Base-by-base conservation (phyloP, 2,329 filamentous ascomycete genomes). In the Colletotrichum sp. region DNA sequence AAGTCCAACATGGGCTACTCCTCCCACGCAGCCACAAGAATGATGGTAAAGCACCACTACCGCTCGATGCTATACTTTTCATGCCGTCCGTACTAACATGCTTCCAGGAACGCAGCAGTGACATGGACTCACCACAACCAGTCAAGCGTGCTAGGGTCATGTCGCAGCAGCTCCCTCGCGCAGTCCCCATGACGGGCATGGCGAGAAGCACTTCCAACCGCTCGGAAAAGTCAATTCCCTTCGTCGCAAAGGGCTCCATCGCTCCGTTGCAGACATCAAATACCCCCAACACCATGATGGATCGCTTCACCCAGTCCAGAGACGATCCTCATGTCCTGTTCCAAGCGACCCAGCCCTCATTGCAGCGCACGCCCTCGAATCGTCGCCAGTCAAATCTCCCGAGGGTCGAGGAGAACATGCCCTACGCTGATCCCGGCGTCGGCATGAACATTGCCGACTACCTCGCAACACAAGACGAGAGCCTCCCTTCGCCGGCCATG, bases 201-300 rank as follows among this genome's bases (percentile, higher is more conserved):
- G 30, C 77, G 12, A 87, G 88, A 72, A 85, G 83, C 70, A 81
- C 82, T 16, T 89, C 88, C 52, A 86, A 83, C 78, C 82, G 84
- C 36, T 87, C 87, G 12, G 84, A 85, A 30, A 82, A 80, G 66
- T 82, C 84, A 32, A 84, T 84, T 63, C 85, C 86, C 43, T 88
- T 87, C 71, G 82, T 82, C 75, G 80, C 78, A 78, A 82, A 80
- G 38, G 80, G 81, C 63, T 82, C 82, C 71, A 81, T 86, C 77
- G 82, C 85, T 5, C 83, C 82, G 65, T 79, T 79, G 38, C 80
- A 81, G 32, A 79, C 77, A 26, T 76, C 68, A 75, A 70, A 78
- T 66, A 76, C 77, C 72, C 74, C 73, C 43, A 75, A 71, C 72
- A 80, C 77, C 77, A 78, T 80, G 71, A 79, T 81, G 75, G 82